Conservation (phyloP, 495 filamentous ascomycete species). For the Friedmanniomyces endolithicus region DNA sequence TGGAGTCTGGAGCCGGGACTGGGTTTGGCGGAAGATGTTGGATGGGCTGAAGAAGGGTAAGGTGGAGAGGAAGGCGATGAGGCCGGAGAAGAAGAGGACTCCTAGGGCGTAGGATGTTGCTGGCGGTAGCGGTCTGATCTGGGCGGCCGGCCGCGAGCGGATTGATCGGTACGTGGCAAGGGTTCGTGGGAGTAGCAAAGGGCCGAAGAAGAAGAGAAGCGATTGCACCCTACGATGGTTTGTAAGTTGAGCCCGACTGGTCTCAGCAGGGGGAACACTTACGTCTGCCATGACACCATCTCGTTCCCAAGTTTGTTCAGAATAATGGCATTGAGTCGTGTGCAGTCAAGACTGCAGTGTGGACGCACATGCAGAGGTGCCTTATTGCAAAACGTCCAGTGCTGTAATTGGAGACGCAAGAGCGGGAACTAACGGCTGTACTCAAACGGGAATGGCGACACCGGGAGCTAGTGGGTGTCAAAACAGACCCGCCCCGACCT, state of each 20-base stretch:
- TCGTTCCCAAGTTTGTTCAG: neutral
- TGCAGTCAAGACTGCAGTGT: no score
- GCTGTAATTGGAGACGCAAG: no score
- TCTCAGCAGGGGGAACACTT: no score
- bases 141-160: conserved; percentile 32
- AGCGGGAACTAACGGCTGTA: no score
- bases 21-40: conserved; percentile 69
- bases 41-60: conserved; percentile 59
- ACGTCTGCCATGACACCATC: conserved; percentile 19
- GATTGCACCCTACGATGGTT: conserved; percentile 16
- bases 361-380: no score
- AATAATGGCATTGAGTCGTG: no score
- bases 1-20: conserved; percentile 71
- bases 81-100: conserved; percentile 58
- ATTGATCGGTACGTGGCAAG: conserved; percentile 57
- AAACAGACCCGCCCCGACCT: no score
- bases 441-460: no score
- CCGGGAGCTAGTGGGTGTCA: no score
- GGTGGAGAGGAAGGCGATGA: conserved; percentile 59
- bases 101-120: conserved; percentile 49
- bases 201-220: conserved; percentile 72
- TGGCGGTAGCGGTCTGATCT: conserved; percentile 50
- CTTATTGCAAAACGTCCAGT: no score
- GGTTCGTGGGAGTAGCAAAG: conserved; percentile 63
- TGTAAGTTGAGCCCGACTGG: neutral